These are phyloP conservation scores for Cercospora sp. DNA, from an alignment of 2,329 filamentous ascomycete genomes.

Conservation along the genomic window DNA sequence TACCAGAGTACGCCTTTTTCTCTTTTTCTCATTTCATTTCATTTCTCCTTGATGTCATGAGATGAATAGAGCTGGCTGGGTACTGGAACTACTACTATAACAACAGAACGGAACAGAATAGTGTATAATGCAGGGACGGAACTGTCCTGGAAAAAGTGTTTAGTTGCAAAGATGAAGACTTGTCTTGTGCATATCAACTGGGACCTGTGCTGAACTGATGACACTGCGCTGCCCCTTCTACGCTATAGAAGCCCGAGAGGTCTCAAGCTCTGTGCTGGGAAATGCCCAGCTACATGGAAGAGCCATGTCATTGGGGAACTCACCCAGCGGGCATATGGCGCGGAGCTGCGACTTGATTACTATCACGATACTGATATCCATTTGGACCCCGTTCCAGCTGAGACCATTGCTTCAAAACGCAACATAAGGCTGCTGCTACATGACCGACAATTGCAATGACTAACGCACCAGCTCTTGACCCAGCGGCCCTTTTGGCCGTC, in stretches of 20 bases:
- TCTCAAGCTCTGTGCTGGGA: too few species aligned
- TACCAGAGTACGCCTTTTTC: conserved; percentile 2
- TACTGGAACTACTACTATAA: background rate
- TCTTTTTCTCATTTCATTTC: background rate
- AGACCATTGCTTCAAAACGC: background rate
- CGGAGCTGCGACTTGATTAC: too few species aligned
- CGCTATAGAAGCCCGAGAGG: too few species aligned
- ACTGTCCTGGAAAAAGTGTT: background rate
- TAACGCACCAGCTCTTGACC: background rate
- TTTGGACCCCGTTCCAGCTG: too few species aligned
- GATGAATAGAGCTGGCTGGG: background rate
- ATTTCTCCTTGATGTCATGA: background rate
- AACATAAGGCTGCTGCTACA: background rate
- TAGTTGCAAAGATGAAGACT: background rate
- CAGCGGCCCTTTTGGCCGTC: background rate
- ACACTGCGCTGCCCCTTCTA: too few species aligned
- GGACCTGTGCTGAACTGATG: too few species aligned
- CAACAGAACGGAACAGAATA: background rate
- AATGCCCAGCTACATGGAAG: too few species aligned
- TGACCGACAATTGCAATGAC: background rate
- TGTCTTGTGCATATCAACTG: too few species aligned
- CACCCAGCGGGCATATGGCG: too few species aligned
- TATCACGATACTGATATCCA: too few species aligned
- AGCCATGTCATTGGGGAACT: too few species aligned
- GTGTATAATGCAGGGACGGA: background rate